A percentile compares a stretch with the other conserved stretches of the same genome.
phyloP scores from a whole-genome alignment of 768 basidiomycete genomes.

The Tulasnella sp. region DNA sequence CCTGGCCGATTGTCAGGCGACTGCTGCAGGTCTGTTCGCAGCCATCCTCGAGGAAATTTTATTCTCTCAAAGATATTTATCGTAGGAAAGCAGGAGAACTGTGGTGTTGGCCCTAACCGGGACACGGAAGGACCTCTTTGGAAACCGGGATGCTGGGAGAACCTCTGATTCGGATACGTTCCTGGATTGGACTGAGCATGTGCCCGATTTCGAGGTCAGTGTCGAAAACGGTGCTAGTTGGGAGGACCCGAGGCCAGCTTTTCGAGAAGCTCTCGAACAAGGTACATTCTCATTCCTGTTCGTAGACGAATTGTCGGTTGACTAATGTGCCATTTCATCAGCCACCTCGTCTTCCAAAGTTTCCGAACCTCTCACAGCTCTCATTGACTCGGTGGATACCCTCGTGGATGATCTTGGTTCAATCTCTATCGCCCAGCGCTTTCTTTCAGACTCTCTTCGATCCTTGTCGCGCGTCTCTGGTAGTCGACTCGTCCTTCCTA shows the following conservation, averaged over 20 bases:
- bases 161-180: background rate
- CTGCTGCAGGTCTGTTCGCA: background rate
- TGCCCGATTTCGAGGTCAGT: slow-evolving; percentile 5
- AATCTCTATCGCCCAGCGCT: slow-evolving; percentile 38
- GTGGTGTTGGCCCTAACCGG: background rate
- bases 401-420: slow-evolving; percentile 49
- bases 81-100: background rate
- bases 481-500: slow-evolving; percentile 52
- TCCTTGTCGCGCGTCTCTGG: slow-evolving; percentile 28
- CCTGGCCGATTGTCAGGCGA: background rate
- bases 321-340: too few relatives aligned
- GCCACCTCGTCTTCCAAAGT: slow-evolving; percentile 23
- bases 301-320: background rate
- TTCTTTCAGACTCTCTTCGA: slow-evolving; percentile 38
- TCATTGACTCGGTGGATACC: slow-evolving; percentile 65
- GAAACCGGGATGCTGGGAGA: background rate
- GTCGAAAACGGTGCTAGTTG: background rate
- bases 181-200: slow-evolving; percentile 7
- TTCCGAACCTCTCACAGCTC: slow-evolving; percentile 40
- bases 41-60: too few relatives aligned
- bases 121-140: background rate
- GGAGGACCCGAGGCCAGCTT: background rate
- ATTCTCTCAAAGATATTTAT: background rate
- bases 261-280: background rate
- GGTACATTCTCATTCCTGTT: background rate